Conservation (phyloP, 768 basidiomycete genomes). For the Cystofilobasidium bisporidii region DNA sequence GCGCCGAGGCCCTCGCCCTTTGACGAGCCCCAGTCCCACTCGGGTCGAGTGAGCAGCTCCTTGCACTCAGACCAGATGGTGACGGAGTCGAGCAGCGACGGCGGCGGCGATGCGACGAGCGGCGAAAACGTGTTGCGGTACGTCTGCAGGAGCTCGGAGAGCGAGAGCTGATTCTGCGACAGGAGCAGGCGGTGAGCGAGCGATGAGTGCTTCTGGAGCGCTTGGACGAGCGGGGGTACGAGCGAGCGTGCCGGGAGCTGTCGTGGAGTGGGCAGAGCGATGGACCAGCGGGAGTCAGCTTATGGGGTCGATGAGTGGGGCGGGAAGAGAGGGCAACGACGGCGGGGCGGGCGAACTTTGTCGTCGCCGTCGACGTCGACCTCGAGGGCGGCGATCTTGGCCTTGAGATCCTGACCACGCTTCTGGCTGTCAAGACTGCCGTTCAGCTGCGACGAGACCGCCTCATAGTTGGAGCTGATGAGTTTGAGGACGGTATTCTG, state of each 20-base stretch:
- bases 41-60: conserved; percentile 5
- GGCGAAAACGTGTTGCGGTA: conserved; percentile 16
- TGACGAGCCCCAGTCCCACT: conserved; percentile 21
- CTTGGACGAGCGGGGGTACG: background rate
- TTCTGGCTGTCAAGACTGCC: conserved; percentile 4
- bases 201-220: background rate
- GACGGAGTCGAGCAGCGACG: conserved; percentile 1
- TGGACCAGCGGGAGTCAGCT: too few relatives aligned
- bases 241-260: background rate
- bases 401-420: conserved; percentile 5
- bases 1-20: background rate
- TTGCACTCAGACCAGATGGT: conserved; percentile 11
- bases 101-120: conserved; percentile 7
- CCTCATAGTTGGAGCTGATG: conserved; percentile 12
- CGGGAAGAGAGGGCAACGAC: too few relatives aligned
- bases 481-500: conserved; percentile 16
- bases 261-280: background rate
- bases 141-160: conserved; percentile 12
- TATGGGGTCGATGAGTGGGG: too few relatives aligned
- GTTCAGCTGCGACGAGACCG: conserved; percentile 9
- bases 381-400: conserved; percentile 16
- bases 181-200: background rate
- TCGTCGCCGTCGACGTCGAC: conserved; percentile 11
- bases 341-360: conserved; percentile 9
- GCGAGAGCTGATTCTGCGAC: conserved; percentile 5